phyloP scores from a whole-genome alignment of 305 asterid species.

The Fraxinus ornus region DNA sequence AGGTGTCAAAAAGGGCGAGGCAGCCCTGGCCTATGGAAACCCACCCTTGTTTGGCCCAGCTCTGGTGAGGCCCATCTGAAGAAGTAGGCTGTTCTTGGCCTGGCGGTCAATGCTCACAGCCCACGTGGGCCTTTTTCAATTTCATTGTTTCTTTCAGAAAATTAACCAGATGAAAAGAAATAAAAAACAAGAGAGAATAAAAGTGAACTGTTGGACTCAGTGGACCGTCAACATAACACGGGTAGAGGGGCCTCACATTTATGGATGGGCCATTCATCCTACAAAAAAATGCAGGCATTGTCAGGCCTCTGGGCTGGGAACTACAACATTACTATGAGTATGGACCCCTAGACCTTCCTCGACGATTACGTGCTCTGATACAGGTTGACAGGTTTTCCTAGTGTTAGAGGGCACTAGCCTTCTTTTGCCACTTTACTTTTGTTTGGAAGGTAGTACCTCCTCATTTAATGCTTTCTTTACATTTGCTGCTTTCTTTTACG shows the following conservation, averaged over 20 bases:
- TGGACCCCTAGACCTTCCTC: neutral
- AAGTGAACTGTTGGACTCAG: neutral
- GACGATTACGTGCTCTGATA: neutral
- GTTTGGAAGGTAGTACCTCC: neutral
- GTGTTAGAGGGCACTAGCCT: neutral
- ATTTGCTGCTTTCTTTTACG: neutral
- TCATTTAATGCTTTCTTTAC: neutral
- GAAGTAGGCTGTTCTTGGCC: neutral
- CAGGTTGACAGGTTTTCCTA: neutral
- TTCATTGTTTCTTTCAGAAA: neutral
- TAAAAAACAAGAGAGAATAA: neutral
- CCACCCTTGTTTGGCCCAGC: neutral
- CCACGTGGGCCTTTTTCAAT: neutral
- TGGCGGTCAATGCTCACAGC: neutral
- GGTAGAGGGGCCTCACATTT: neutral
- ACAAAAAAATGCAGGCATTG: neutral
- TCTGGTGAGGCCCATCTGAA: neutral
- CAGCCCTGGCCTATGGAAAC: neutral
- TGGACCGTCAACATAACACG: neutral
- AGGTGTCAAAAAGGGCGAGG: neutral
- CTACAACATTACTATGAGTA: neutral
- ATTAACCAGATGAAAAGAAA: neutral
- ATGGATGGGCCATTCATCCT: neutral
- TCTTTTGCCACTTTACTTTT: neutral
- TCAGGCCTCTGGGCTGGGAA: neutral